These are phyloP conservation scores for Prunus dulcis DNA, from an alignment of 306 rosid genomes.

Conservation along the genomic window DNA sequence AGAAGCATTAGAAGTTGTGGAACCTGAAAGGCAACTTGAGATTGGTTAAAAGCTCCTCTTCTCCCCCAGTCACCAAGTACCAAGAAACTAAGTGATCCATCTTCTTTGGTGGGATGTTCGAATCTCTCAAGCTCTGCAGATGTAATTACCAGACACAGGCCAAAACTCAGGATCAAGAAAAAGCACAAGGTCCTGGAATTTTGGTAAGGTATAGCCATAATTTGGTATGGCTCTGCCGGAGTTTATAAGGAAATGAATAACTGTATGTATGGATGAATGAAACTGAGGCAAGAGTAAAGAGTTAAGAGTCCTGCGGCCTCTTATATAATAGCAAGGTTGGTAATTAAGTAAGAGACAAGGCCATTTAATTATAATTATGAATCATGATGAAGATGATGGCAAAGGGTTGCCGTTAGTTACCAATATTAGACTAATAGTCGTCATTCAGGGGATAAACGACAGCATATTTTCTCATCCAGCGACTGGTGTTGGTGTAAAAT, in stretches of 20 bases:
- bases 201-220: background rate
- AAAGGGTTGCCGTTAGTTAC: background rate
- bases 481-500: background rate
- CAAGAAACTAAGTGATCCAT: constrained; percentile 54
- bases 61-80: constrained; percentile 80
- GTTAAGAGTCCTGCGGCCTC: background rate
- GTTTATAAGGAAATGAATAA: background rate
- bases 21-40: constrained; percentile 61
- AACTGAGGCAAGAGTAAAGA: background rate
- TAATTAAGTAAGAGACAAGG: background rate
- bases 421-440: background rate
- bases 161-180: constrained; percentile 6
- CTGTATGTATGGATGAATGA: background rate
- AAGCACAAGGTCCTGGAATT: background rate
- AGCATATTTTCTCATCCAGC: background rate
- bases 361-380: background rate
- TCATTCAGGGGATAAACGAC: background rate
- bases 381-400: background rate
- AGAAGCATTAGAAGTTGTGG: background rate
- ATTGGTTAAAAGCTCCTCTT: constrained; percentile 54
- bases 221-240: background rate
- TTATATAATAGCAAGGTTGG: background rate
- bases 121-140: constrained; percentile 20
- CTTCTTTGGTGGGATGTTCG: constrained; percentile 28
- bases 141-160: background rate